Base-by-base conservation (phyloP, 768 basidiomycete genomes). In the Melanogaster broomeanus region DNA sequence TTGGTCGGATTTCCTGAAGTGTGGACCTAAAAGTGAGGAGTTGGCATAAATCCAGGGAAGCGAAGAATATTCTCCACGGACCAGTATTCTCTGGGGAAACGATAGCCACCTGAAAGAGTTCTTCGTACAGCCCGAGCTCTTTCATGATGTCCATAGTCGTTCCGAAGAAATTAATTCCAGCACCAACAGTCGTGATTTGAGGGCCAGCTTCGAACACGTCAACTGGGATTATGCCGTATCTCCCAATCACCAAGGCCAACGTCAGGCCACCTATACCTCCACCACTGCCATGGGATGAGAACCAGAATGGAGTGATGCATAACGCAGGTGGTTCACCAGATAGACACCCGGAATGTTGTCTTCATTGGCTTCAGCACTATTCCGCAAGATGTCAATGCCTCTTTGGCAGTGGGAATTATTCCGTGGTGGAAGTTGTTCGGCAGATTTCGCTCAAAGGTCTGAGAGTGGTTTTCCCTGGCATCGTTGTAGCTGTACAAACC, bases 141-240 rank as follows among this genome's bases (percentile, higher is more conserved):
- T 71, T 62, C 58, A 79, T 52, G 6, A 75, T 65, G 12, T 68
- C 69, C 73, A 73, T 73, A 69, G 58, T 64, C 72, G 82, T 76
- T 19, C 73, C 72, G 57, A 74, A 83, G 10, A 84, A 55, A 3
- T 62, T 66, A 38, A 80, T 72, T 1, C 77, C 78, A 19, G 77
- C 77, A 8, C 78, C 78, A 40, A 75, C 63, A 39, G 76, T 74
- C 3, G 69, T 67, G 30, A 80, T 67, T 19, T 60, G 58, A 0
- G 71, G 55, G 3, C 75, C 64, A 9, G 74, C 67, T 46, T 80
- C 78, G 53, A 75, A 80, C 11, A 79, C 54, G 16, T 73, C 68
- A 4, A 79, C 62, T 2, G 71, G 62, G 9, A 70, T 53, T 2
- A 53, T 57, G 43, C 50, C 52, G 40, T 61, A 49, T 43, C 64